Percentiles rank a stretch among this genome's conserved stretches.
These are phyloP conservation scores for Tetrahymena thermophila DNA, from an alignment of 73 alveolate species.

Conservation along the genomic window DNA sequence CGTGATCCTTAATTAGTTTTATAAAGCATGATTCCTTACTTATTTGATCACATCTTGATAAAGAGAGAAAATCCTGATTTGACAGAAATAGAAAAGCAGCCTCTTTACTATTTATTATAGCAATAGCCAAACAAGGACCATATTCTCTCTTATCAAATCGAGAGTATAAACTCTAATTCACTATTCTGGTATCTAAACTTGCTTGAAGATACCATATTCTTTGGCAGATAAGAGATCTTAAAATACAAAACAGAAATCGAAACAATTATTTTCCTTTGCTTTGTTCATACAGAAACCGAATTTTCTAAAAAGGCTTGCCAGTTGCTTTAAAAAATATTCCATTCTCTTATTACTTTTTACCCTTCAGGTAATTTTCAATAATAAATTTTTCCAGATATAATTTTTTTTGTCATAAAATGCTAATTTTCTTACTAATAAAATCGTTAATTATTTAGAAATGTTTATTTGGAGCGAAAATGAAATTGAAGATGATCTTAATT, in stretches of 20 bases:
- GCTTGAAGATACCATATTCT: not conserved
- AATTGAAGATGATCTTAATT: not conserved
- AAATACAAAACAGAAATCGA: not conserved
- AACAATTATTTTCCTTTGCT: not conserved
- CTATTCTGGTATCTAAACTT: not conserved
- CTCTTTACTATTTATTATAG: not conserved
- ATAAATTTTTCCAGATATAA: too few relatives aligned
- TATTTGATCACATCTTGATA: not conserved
- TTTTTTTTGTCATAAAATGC: too few relatives aligned
- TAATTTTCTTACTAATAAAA: too few relatives aligned
- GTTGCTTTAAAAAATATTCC: not conserved
- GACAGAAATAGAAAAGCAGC: not conserved
- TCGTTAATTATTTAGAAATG: not conserved
- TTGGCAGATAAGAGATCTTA: not conserved
- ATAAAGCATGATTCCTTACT: not conserved
- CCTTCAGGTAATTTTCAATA: not conserved
- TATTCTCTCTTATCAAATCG: not conserved
- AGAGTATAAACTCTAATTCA: not conserved
- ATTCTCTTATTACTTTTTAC: not conserved
- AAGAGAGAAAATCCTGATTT: not conserved
- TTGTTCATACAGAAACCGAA: not conserved
- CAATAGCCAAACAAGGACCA: not conserved
- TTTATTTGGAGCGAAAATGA: constrained; percentile 1
- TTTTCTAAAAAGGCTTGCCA: not conserved
- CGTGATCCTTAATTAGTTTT: not conserved